Percentiles rank a stretch among this genome's conserved stretches.
These are phyloP conservation scores for Xylariaceae sp. DNA, from an alignment of 2,329 filamentous ascomycete species.

Conservation along the genomic window DNA sequence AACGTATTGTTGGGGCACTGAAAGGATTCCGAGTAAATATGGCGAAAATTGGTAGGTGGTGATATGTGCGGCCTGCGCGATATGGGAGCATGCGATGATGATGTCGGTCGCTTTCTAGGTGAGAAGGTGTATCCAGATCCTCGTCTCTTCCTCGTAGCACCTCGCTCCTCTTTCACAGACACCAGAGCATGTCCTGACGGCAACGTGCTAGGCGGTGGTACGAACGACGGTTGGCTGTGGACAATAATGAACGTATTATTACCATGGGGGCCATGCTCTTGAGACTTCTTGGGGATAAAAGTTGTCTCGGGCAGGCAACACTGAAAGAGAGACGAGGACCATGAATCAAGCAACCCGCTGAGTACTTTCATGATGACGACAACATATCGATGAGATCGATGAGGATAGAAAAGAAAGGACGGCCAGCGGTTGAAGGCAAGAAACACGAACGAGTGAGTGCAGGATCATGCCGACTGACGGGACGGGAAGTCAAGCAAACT, in stretches of 20 bases:
- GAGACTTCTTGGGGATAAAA: conserved; percentile 37
- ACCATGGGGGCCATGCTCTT: conserved; percentile 35
- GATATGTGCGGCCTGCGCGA: conserved; percentile 54
- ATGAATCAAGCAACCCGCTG: conserved; percentile 42
- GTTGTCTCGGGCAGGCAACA: conserved; percentile 42
- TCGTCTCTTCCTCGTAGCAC: conserved; percentile 35
- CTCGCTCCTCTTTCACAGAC: conserved; percentile 29
- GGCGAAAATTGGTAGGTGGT: conserved; percentile 54
- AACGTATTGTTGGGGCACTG: conserved; percentile 25
- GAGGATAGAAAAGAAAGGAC: conserved; percentile 19
- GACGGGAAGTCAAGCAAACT: conserved; percentile 24
- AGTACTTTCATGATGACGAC: conserved; percentile 38
- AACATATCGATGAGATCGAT: conserved; percentile 27
- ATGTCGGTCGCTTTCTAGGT: conserved; percentile 42
- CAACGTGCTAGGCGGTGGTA: conserved; percentile 32
- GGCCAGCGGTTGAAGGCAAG: conserved; percentile 30
- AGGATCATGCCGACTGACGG: conserved; percentile 19
- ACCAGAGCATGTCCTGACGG: conserved; percentile 26
- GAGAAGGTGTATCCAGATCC: conserved; percentile 41
- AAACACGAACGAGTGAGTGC: conserved; percentile 19
- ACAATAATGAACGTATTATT: conserved; percentile 35
- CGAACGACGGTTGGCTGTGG: conserved; percentile 36
- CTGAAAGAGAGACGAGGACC: conserved; percentile 42
- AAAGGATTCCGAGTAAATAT: conserved; percentile 43
- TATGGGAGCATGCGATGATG: conserved; percentile 36